phyloP scores from a whole-genome alignment of 2,329 filamentous ascomycete species.

The Coniochaeta prunicola region DNA sequence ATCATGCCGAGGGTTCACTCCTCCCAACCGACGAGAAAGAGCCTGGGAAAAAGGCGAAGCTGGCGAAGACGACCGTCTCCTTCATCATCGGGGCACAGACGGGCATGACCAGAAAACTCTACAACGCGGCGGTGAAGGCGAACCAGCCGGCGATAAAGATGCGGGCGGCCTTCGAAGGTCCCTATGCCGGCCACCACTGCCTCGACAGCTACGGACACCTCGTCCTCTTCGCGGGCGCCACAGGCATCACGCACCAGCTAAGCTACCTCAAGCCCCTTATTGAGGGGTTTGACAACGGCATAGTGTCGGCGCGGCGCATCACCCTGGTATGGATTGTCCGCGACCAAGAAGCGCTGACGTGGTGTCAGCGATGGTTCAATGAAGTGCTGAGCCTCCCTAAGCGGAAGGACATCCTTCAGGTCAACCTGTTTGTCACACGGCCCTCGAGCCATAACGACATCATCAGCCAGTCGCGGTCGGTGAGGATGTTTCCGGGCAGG shows the following conservation, averaged over 20 bases:
- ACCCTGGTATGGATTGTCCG: constrained; percentile 91
- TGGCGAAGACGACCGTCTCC: constrained; percentile 52
- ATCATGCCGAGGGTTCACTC: constrained; percentile 19
- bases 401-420: constrained; percentile 73
- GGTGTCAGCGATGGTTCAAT: constrained; percentile 84
- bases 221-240: constrained; percentile 84
- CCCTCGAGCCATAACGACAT: constrained; percentile 81
- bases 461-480: constrained; percentile 65
- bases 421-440: constrained; percentile 85
- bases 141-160: constrained; percentile 45
- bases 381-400: constrained; percentile 68
- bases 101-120: constrained; percentile 80
- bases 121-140: constrained; percentile 54
- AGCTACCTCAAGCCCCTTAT: constrained; percentile 77
- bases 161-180: constrained; percentile 76
- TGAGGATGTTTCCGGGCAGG: constrained; percentile 87
- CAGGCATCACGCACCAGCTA: constrained; percentile 92
- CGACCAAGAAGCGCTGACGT: constrained; percentile 81
- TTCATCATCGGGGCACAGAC: constrained; percentile 84
- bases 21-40: constrained; percentile 20
- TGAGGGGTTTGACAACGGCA: constrained; percentile 59
- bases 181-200: constrained; percentile 76
- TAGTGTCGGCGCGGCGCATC: constrained; percentile 72
- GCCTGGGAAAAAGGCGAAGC: constrained; percentile 24
- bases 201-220: constrained; percentile 89